Evolutionary conservation across 768 basidiomycete species (phyloP).

Genomic region (Trametes gibbosa): DNA sequence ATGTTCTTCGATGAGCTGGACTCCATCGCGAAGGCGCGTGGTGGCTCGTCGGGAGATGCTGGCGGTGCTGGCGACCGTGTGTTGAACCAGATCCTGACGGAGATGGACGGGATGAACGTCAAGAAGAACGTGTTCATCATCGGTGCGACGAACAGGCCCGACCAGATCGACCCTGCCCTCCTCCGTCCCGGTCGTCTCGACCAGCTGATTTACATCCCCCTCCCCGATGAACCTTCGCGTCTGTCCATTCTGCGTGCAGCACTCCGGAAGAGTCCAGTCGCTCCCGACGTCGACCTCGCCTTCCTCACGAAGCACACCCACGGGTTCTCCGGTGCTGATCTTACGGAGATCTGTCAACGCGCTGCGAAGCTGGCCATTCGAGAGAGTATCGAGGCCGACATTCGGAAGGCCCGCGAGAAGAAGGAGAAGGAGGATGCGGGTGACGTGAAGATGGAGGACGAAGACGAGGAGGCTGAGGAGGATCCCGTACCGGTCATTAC

Average conservation of each 20-base stretch:
- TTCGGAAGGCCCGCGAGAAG: constrained; percentile 74
- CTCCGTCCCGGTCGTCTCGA: constrained; percentile 98
- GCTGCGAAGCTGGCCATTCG: constrained; percentile 97
- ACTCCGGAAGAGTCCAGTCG: constrained; percentile 89
- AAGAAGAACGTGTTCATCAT: constrained; percentile 99
- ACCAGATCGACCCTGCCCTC: constrained; percentile 91
- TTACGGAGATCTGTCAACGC: constrained; percentile 99
- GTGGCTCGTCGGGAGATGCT: constrained; percentile 79
- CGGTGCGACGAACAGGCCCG: constrained; percentile 94
- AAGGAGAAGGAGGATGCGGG: constrained; percentile 75
- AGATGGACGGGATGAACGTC: constrained; percentile 98
- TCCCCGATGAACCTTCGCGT: constrained; percentile 92
- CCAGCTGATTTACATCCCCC: constrained; percentile 98
- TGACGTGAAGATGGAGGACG: constrained; percentile 71
- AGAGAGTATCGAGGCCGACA: constrained; percentile 91
- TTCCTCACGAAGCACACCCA: constrained; percentile 93
- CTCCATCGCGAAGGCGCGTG: constrained; percentile 97
- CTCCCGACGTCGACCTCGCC: constrained; percentile 73
- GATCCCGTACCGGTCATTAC: constrained; percentile 92
- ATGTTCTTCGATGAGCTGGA: constrained; percentile 99
- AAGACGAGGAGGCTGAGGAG: constrained; percentile 59
- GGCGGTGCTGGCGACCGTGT: constrained; percentile 98
- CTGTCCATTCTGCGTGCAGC: constrained; percentile 87
- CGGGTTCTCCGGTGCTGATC: constrained; percentile 98
- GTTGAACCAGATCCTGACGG: constrained; percentile 93